Evolutionary conservation across 257 asterid genomes (phyloP), one percentile per base, ranked within the genome.

Genomic region (Solanum pennellii): DNA sequence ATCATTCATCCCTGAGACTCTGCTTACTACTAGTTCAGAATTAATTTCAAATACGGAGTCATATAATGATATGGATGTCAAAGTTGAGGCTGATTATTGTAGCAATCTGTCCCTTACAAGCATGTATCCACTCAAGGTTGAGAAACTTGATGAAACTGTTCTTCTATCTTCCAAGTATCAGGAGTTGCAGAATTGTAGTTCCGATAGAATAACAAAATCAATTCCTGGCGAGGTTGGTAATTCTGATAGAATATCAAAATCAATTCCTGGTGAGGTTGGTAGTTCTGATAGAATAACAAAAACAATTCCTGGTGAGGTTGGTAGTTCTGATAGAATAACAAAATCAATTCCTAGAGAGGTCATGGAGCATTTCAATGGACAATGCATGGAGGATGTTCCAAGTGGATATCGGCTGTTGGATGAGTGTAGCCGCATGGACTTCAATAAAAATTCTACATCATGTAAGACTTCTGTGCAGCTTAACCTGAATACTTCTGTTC

Each of bases 361-460:
- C 90, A 88, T 79, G 12, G 85, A 49, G 29, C 95, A 95, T 89
- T 94, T 96, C 79, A 90, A 89, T 68, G 86, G 90, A 80, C 91
- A 86, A 90, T 88, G 89, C 71, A 94, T 83, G 87, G 92, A 89
- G 87, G 92, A 90, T 88, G 90, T 82, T 85, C 89, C 91, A 5
- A 91, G 92, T 87, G 92, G 89, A 42, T 88, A 88, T 91, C 95
- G 92, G 56, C 82, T 89, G 80, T 88, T 95, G 87, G 99, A 95
- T 90, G 99, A 97, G 93, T 95, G 98, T 93, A 97, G 98, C 89
- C 94, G 95, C 72, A 91, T 94, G 65, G 94, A 92, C 88, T 93
- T 92, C 86, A 82, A 39, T 82, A 88, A 90, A 87, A 88, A 82
- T 60, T 88, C 87, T 86, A 87, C 90, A 25, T 83, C 91, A 82